These are phyloP conservation scores for Saposhnikovia divaricata DNA, from an alignment of 129 eudicot genomes.

Conservation along the genomic window DNA sequence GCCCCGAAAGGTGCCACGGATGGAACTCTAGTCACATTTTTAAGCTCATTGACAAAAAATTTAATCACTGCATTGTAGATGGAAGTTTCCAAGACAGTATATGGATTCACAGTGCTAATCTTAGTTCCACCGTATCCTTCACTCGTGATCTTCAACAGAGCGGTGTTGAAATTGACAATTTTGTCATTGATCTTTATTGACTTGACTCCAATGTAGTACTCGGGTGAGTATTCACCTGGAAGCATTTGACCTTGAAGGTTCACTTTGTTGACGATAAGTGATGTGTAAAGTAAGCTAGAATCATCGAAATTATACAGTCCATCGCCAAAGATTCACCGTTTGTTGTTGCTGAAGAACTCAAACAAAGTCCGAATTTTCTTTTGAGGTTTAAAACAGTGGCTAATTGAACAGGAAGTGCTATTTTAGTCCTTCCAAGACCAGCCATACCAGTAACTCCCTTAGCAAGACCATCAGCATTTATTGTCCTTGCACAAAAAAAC, in stretches of 20 bases:
- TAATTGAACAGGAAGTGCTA: constrained; percentile 30
- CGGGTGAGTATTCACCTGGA: too few relatives aligned
- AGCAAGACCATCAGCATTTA: not conserved
- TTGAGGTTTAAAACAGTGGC: constrained; percentile 15
- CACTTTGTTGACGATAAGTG: too few relatives aligned
- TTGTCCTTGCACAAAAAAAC: not conserved
- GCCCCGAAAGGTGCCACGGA: not conserved
- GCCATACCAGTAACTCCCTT: constrained; percentile 15
- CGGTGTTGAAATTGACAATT: constrained; percentile 5
- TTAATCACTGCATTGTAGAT: not conserved
- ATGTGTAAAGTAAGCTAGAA: too few relatives aligned
- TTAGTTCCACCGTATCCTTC: constrained; percentile 17
- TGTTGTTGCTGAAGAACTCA: not conserved
- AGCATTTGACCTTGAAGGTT: too few relatives aligned
- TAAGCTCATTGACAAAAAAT: too few relatives aligned
- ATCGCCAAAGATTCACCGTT: not conserved
- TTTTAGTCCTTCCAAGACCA: constrained; percentile 34
- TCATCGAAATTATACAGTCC: too few relatives aligned
- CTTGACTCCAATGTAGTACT: too few relatives aligned
- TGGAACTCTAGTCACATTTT: not conserved
- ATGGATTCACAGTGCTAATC: constrained; percentile 13
- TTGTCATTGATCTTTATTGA: not conserved
- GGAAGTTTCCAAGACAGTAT: not conserved
- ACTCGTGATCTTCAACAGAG: constrained; percentile 8
- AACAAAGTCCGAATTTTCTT: constrained; percentile 18